These are phyloP conservation scores for Pseudisothecium myosuroides DNA, from an alignment of 225 moss, liverwort and hornwort genomes.

Conservation along the genomic window DNA sequence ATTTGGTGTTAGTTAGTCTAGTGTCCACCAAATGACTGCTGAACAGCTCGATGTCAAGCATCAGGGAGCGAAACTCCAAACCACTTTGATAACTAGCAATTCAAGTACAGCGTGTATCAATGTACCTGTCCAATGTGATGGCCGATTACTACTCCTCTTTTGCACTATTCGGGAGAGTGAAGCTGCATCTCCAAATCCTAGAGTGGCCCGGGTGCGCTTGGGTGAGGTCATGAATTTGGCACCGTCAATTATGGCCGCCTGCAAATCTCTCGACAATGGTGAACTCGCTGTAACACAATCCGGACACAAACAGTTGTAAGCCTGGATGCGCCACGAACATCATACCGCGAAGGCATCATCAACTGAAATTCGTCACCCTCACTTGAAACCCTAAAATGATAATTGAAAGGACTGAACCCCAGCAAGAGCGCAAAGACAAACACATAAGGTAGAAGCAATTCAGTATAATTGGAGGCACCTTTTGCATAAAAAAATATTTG, in stretches of 20 bases:
- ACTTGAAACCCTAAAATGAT: background rate
- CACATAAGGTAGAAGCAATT: too few species aligned
- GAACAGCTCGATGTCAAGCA: background rate
- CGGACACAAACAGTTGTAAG: background rate
- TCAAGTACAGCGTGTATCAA: background rate
- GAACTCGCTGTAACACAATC: constrained; percentile 32
- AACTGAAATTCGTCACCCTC: background rate
- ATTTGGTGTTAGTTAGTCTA: background rate
- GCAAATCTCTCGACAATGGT: constrained; percentile 40
- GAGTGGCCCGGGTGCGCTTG: constrained; percentile 53
- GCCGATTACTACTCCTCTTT: constrained; percentile 42
- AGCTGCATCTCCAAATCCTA: constrained; percentile 85
- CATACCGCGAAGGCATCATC: background rate
- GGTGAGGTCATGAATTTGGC: constrained; percentile 2
- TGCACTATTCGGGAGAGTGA: constrained; percentile 38
- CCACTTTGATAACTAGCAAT: background rate
- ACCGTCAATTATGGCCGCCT: constrained; percentile 50
- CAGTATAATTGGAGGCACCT: too few species aligned
- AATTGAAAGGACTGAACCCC: background rate
- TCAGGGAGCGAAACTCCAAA: background rate
- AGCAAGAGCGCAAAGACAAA: background rate
- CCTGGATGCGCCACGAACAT: background rate
- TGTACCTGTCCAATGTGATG: constrained; percentile 59
- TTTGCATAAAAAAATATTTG: too few species aligned
- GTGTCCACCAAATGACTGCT: background rate